Percentiles rank a stretch among this genome's conserved stretches.
Evolutionary conservation across 108 stramenopile species (phyloP).

Genomic region (Cyclotella sp.): DNA sequence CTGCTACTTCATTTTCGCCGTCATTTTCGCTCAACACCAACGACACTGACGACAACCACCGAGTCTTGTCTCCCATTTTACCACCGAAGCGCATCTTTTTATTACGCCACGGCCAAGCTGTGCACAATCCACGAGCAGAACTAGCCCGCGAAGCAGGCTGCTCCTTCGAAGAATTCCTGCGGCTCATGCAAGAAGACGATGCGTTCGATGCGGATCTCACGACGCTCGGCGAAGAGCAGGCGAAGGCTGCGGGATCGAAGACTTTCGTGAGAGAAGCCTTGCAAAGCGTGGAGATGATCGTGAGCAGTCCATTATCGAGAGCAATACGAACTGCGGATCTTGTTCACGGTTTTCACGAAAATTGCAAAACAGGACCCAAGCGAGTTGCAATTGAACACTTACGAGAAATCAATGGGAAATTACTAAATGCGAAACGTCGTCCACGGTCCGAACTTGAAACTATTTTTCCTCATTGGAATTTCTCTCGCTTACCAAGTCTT

Average conservation of each 20-base stretch:
- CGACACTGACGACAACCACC: not conserved
- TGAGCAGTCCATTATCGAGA: slow-evolving; percentile 44
- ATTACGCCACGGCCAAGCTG: slow-evolving; percentile 79
- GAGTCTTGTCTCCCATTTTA: slow-evolving; percentile 10
- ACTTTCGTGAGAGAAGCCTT: slow-evolving; percentile 20
- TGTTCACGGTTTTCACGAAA: slow-evolving; percentile 1
- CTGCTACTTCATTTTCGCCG: not conserved
- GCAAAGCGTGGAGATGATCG: slow-evolving; percentile 39
- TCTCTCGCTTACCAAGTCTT: slow-evolving; percentile 38
- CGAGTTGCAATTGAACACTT: slow-evolving; percentile 68
- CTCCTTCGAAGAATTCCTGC: slow-evolving; percentile 68
- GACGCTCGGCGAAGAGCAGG: slow-evolving; percentile 64
- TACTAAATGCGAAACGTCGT: slow-evolving; percentile 77
- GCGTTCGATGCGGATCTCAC: slow-evolving; percentile 69
- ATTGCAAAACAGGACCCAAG: slow-evolving; percentile 5
- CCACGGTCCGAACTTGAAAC: slow-evolving; percentile 47
- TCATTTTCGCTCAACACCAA: not conserved
- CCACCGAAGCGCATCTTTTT: slow-evolving; percentile 62
- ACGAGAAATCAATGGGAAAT: slow-evolving; percentile 80
- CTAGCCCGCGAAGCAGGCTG: slow-evolving; percentile 68
- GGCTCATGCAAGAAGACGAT: slow-evolving; percentile 80
- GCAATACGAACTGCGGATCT: slow-evolving; percentile 49
- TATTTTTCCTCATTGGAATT: slow-evolving; percentile 75
- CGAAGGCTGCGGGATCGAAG: slow-evolving; percentile 27
- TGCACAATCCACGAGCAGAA: slow-evolving; percentile 86